Conservation (phyloP, 2,329 filamentous ascomycete genomes). For the Camillea tinctor region DNA sequence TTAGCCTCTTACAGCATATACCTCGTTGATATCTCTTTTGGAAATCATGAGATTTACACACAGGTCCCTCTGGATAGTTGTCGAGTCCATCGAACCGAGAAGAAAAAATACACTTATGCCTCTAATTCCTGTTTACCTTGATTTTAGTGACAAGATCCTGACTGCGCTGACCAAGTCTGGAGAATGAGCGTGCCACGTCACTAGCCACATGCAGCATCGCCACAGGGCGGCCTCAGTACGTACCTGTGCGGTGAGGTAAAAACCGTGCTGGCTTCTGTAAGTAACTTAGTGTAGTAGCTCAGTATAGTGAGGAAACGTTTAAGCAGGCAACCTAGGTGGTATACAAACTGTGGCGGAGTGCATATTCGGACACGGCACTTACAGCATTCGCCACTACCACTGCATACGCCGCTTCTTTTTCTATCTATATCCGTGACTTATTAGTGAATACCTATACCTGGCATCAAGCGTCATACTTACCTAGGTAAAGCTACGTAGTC, state of each 20-base stretch:
- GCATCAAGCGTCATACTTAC: neutral
- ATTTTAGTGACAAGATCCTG: slow-evolving; percentile 6
- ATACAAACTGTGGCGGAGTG: slow-evolving; percentile 30
- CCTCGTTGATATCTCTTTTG: neutral
- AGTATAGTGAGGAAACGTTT: no score
- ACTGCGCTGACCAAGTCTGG: slow-evolving; percentile 10
- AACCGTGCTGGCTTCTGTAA: no score
- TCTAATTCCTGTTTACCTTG: slow-evolving; percentile 1
- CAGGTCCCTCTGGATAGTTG: neutral
- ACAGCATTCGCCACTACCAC: slow-evolving; percentile 16
- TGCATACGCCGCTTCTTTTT: neutral
- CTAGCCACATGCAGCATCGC: slow-evolving; percentile 25
- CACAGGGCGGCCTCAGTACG: slow-evolving; percentile 14
- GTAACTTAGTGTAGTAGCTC: no score
- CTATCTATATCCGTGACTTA: neutral
- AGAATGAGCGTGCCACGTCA: slow-evolving; percentile 28
- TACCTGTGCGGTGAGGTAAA: neutral
- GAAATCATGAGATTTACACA: neutral
- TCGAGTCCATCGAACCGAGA: neutral
- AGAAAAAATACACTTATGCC: neutral
- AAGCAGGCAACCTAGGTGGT: neutral
- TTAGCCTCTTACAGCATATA: neutral
- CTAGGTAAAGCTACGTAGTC: neutral
- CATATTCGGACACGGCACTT: slow-evolving; percentile 21
- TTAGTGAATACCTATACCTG: no score